A percentile compares a stretch with the other conserved stretches of the same genome.
These are phyloP conservation scores for Simplicillium sp. DNA, from an alignment of 2,329 filamentous ascomycete genomes.

Conservation along the genomic window DNA sequence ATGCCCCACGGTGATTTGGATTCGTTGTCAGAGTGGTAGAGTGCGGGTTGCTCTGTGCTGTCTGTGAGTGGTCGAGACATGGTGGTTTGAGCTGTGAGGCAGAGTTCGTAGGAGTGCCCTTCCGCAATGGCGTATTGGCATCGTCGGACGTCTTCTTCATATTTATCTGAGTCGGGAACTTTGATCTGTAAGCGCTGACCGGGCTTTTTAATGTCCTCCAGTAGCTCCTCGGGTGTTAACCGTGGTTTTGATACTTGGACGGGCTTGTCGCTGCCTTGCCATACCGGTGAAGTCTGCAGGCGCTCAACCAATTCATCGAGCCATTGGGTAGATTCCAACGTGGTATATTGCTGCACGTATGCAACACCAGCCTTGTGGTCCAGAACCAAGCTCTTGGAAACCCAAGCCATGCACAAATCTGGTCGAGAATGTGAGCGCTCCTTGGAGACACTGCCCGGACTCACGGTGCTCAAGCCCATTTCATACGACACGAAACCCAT, in stretches of 20 bases:
- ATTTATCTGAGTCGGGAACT: conserved; percentile 36
- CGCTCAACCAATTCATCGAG: conserved; percentile 17
- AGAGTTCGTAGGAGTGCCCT: conserved; percentile 80
- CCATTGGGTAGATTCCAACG: conserved; percentile 20
- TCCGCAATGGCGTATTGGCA: conserved; percentile 66
- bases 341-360: conserved; percentile 47
- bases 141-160: conserved; percentile 55
- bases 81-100: conserved; percentile 66
- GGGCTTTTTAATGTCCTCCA: conserved; percentile 6
- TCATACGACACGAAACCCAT: conserved; percentile 83
- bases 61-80: conserved; percentile 34
- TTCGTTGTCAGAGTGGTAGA: conserved; percentile 24
- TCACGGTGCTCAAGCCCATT: conserved; percentile 49
- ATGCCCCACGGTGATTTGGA: conserved; percentile 54
- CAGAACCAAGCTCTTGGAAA: conserved; percentile 67
- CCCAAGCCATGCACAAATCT: conserved; percentile 68
- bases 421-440: conserved; percentile 36
- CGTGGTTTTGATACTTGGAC: not conserved
- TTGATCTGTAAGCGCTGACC: conserved; percentile 18
- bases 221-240: conserved; percentile 5
- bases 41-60: not conserved
- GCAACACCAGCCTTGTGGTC: conserved; percentile 56
- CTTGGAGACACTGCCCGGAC: conserved; percentile 15
- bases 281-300: conserved; percentile 22
- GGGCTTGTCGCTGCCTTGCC: conserved; percentile 13